Base-by-base conservation (phyloP, 225 moss, liverwort and hornwort genomes). In the Marchantia polymorpha region DNA sequence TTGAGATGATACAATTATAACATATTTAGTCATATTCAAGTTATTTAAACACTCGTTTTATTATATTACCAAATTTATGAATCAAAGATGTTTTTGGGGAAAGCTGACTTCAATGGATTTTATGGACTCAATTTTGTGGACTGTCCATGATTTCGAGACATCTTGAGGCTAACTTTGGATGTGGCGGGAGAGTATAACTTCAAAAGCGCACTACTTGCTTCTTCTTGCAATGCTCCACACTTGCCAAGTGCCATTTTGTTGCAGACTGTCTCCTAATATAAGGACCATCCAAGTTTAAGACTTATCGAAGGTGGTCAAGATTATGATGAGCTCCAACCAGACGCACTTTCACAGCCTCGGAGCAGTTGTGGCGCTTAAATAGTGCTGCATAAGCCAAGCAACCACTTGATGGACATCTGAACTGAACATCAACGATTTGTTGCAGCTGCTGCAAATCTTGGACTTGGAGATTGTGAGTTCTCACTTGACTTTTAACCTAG, bases 391-490 rank as follows among this genome's bases (percentile, higher is more conserved):
- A 64, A 6, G 89, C 90, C 75, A 96, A 92, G 83, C 81, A 94
- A 76, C 90, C 94, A 39, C 82, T 96, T 83, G 96, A 64, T 96
- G 96, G 96, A 96, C 94, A 9, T 91, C 94, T 60, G 96, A 94
- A 80, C 90, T 96, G n/a, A n/a, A 22, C 96, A 96, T 47, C 92
- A 94, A 76, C 91, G 92, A 59, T 96, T 96, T 80, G 90, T 96
- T 31, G 83, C 82, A 23, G 92, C 92, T 23, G 96, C 94, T 30
- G 77, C 91, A 58, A 87, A 90, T 77, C 91, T 96, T 64, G 96
- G 96, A 47, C 94, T 94, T 53, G 96, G 94, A 64, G 96, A 96
- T 78, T 92, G 96, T 96, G 88, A 90, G 95, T 91, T 30, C n/a
- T 25, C 31, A 31, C 70, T 70, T 0, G 20, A 71, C 23, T 8